Evolutionary conservation across 2,329 filamentous ascomycete species (phyloP), one percentile per base, ranked within the genome.

Genomic region (Botryotinia globosa): DNA sequence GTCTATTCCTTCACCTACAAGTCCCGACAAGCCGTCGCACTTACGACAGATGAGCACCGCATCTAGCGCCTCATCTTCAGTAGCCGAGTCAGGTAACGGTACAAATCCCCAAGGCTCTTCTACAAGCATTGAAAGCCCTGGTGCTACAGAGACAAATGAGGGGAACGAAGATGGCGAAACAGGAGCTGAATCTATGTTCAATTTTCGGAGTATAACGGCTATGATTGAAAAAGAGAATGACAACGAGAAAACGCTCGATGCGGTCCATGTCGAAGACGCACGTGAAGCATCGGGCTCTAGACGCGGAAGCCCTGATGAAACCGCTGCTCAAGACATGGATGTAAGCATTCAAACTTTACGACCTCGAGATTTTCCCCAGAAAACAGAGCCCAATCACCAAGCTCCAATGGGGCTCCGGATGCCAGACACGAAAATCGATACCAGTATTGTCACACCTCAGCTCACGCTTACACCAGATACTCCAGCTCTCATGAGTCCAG

Each of bases 171-270:
- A 84, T 10, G 86, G 87, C 37, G 84, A 85, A 7, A 78, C 84
- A 7, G 85, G 86, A 63, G 83, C 86, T 0, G 94, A 98, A 80
- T 89, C 94, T 4, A 89, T 97, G 88, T 96, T 97, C 82, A 98
- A 97, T 81, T 98, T 98, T 80, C 87, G 90, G 72, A 97, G 94
- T 77, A 84, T 98, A 34, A 92, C 93, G 2, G 92, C 93, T 74
- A 93, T 97, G 81, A 92, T 98, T 44, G 92, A 91, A 56, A 87
- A 90, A 67, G 87, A 90, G 59, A 87, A 89, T 59, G 80, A 79
- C 14, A 76, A 78, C 39, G 77, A 80, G 51, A 77, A 77, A 67
- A 76, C 75, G 69, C 74, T 77, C 64, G 42, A 72, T 37, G 74
- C 76, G 2, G 73, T 71, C 56, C 78, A 80, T 72, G 75, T 80